These are phyloP conservation scores for Pilasporangium apinafurcum DNA, from an alignment of 352 stramenopile species.

Conservation along the genomic window DNA sequence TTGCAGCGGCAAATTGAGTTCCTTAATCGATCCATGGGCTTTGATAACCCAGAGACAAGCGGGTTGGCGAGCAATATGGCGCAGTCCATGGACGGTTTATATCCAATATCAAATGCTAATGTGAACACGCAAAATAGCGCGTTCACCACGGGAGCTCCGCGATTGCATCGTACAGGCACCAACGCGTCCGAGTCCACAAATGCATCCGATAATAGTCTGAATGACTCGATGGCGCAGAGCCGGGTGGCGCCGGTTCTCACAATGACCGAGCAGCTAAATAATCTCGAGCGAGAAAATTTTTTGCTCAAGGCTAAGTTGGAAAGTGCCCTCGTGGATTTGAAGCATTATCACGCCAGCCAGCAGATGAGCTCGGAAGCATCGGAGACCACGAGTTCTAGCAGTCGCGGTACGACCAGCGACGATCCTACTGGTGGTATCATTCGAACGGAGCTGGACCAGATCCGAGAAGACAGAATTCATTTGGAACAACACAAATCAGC, in stretches of 20 bases:
- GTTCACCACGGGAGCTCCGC: constrained; percentile 4
- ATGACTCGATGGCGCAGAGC: constrained; percentile 9
- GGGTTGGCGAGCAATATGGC: background rate
- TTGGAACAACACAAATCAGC: constrained; percentile 18
- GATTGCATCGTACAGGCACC: constrained; percentile 27
- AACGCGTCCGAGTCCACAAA: constrained; percentile 31
- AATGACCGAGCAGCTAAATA: constrained; percentile 71
- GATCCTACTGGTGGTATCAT: too few species aligned
- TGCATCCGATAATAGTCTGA: constrained; percentile 7
- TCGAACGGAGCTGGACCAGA: constrained; percentile 34
- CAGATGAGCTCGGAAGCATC: constrained; percentile 22
- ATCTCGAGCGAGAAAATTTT: constrained; percentile 70
- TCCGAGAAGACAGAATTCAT: constrained; percentile 7
- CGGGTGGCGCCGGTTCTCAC: constrained; percentile 37
- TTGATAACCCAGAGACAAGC: too few species aligned
- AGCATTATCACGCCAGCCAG: constrained; percentile 22
- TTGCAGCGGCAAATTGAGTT: constrained; percentile 64
- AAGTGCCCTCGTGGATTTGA: constrained; percentile 23
- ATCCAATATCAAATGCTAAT: background rate
- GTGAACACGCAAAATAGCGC: background rate
- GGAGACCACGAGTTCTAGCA: constrained; percentile 44
- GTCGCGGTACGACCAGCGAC: constrained; percentile 6
- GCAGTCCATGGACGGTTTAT: background rate
- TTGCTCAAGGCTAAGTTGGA: constrained; percentile 54
- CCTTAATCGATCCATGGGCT: constrained; percentile 42